Evolutionary conservation across 2,329 filamentous ascomycete genomes (phyloP).

Genomic region (Thelonectria olida): DNA sequence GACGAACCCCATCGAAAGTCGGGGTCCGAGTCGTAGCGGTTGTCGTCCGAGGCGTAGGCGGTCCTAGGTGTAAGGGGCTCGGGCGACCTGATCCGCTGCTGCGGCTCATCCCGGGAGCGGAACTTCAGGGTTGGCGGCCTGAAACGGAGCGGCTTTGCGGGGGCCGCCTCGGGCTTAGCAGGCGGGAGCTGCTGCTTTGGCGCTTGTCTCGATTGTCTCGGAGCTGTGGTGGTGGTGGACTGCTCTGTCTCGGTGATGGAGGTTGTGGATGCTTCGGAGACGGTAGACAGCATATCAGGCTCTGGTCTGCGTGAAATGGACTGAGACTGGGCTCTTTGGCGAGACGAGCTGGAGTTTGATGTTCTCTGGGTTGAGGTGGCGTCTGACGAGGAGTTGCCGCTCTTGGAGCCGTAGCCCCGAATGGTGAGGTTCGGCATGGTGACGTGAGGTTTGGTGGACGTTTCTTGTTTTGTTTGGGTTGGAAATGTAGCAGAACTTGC

Average conservation of each 20-base stretch:
- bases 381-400: constrained; percentile 27
- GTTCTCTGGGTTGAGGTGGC: constrained; percentile 26
- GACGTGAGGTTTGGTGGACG: constrained; percentile 2
- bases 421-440: constrained; percentile 39
- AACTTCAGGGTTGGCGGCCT: constrained; percentile 38
- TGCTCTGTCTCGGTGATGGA: constrained; percentile 15
- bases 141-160: constrained; percentile 33
- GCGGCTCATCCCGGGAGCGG: constrained; percentile 30
- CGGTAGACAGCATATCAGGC: constrained; percentile 36
- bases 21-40: constrained; percentile 36
- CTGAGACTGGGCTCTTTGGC: constrained; percentile 33
- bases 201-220: constrained; percentile 10
- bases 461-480: background rate
- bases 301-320: constrained; percentile 30
- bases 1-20: constrained; percentile 37
- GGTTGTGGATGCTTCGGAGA: constrained; percentile 34
- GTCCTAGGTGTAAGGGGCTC: constrained; percentile 33
- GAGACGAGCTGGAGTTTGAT: constrained; percentile 22
- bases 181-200: constrained; percentile 8
- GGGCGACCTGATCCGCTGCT: constrained; percentile 20
- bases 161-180: background rate
- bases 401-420: constrained; percentile 35
- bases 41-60: constrained; percentile 37
- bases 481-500: background rate
- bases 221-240: constrained; percentile 16